Conservation (phyloP, 208 protist genomes). For the Leishmania lainsoni region DNA sequence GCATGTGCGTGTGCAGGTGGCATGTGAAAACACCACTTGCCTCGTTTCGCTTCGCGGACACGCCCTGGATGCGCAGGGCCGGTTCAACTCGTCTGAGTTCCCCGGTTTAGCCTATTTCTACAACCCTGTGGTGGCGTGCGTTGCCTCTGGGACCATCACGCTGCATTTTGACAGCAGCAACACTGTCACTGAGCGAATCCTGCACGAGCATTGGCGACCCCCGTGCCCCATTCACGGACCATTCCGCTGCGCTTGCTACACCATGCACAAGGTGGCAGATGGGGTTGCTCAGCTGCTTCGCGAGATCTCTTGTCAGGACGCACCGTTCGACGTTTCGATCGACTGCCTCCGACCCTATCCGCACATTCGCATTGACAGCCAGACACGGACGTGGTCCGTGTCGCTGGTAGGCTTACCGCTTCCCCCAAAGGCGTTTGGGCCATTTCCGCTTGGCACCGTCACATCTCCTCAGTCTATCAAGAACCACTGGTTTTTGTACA, state of each 20-base stretch:
- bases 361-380: constrained; percentile 32
- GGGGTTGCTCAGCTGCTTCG: constrained; percentile 36
- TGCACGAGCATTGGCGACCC: constrained; percentile 2
- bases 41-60: constrained; percentile 29
- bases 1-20: constrained; percentile 21
- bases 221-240: constrained; percentile 61
- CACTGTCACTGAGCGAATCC: neutral
- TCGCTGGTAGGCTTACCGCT: constrained; percentile 27
- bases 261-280: constrained; percentile 43
- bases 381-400: constrained; percentile 25
- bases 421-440: constrained; percentile 23
- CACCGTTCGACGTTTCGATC: constrained; percentile 33
- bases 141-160: constrained; percentile 18
- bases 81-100: constrained; percentile 40
- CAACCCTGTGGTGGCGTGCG: constrained; percentile 25
- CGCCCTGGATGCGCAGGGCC: constrained; percentile 42
- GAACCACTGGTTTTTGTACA: constrained; percentile 19
- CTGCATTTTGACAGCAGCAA: constrained; percentile 13
- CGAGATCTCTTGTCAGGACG: constrained; percentile 36
- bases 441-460: constrained; percentile 28
- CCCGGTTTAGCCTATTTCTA: constrained; percentile 56
- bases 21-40: neutral
- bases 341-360: constrained; percentile 26
- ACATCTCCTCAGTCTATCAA: constrained; percentile 33
- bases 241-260: constrained; percentile 56